Evolutionary conservation across 179 eudicot species (phyloP).

Genomic region (Camellia oleifera): DNA sequence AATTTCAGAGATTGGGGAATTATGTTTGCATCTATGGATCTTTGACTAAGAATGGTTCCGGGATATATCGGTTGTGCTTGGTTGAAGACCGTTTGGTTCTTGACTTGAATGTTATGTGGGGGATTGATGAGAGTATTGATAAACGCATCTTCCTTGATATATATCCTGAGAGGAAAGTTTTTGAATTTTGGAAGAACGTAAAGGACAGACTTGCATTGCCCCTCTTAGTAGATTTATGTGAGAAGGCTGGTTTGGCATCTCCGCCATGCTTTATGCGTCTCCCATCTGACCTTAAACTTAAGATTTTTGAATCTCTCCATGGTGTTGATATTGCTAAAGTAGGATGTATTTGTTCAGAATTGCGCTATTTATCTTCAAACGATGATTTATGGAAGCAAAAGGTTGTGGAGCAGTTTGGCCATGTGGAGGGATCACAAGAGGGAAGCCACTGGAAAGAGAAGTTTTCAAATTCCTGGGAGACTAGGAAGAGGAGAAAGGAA

Average conservation of each 20-base stretch:
- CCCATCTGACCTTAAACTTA: slow-evolving; percentile 76
- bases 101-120: slow-evolving; percentile 56
- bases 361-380: slow-evolving; percentile 53
- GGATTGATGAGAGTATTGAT: slow-evolving; percentile 22
- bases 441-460: slow-evolving; percentile 56
- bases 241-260: slow-evolving; percentile 52
- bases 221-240: slow-evolving; percentile 72
- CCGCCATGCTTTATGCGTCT: slow-evolving; percentile 78
- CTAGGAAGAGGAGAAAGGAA: slow-evolving; percentile 42
- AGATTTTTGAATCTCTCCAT: slow-evolving; percentile 63
- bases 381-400: slow-evolving; percentile 76
- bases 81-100: slow-evolving; percentile 57
- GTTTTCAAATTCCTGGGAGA: slow-evolving; percentile 51
- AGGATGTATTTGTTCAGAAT: slow-evolving; percentile 58
- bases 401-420: slow-evolving; percentile 60
- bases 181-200: slow-evolving; percentile 73
- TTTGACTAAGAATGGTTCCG: slow-evolving; percentile 40
- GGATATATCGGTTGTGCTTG: slow-evolving; percentile 40
- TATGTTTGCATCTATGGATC: slow-evolving; percentile 60
- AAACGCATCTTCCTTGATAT: slow-evolving; percentile 14
- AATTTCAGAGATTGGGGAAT: slow-evolving; percentile 66
- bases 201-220: slow-evolving; percentile 82
- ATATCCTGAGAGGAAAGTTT: slow-evolving; percentile 54
- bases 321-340: slow-evolving; percentile 60
- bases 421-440: slow-evolving; percentile 21